Evolutionary conservation across 305 asterid species (phyloP).

Genomic region (Solanum hybrid): DNA sequence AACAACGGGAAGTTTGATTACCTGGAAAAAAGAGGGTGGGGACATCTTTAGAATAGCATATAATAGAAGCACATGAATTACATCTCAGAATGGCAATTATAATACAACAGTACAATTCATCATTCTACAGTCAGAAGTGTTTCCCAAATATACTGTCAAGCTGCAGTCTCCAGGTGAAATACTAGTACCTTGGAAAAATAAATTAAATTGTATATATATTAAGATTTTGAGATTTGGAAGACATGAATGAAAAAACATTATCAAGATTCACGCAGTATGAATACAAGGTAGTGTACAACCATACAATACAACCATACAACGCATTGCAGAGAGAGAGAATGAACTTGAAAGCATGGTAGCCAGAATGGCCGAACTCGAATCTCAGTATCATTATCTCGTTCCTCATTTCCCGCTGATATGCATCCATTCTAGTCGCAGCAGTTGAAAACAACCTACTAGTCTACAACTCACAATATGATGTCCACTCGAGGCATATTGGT

Average conservation of each 20-base stretch:
- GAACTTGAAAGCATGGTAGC: background rate
- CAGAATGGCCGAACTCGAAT: background rate
- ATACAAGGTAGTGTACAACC: constrained; percentile 1
- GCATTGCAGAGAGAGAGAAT: background rate
- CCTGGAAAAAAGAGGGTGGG: background rate
- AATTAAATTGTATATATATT: background rate
- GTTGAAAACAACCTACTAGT: background rate
- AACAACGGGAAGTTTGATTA: background rate
- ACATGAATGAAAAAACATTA: background rate
- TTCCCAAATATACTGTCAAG: background rate
- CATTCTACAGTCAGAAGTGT: background rate
- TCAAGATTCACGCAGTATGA: background rate
- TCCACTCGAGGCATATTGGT: background rate
- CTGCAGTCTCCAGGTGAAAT: background rate
- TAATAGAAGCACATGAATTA: background rate
- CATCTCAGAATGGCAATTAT: background rate
- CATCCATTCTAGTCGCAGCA: background rate
- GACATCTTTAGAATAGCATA: background rate
- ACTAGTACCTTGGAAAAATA: background rate
- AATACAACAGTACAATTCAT: background rate
- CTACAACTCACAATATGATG: background rate
- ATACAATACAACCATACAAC: constrained; percentile 6
- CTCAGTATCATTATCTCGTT: background rate
- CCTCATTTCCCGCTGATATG: background rate
- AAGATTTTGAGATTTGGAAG: background rate